These are phyloP conservation scores for Cordyceps javanica DNA, from an alignment of 2,329 filamentous ascomycete genomes.

Conservation along the genomic window DNA sequence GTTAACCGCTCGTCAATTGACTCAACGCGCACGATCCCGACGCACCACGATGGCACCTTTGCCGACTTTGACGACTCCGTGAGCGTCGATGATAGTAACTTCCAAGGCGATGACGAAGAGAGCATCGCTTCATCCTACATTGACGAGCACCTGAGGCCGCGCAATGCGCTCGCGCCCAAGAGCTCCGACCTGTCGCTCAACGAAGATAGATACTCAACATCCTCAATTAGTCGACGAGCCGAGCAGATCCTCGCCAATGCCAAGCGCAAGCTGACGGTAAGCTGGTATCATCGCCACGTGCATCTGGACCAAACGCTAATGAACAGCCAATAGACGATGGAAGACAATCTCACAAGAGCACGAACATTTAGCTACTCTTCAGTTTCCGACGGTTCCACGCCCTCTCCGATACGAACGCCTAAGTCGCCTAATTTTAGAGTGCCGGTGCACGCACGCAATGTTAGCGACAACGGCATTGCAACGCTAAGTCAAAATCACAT, in stretches of 20 bases:
- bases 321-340: slow-evolving; percentile 65
- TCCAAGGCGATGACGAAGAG: slow-evolving; percentile 62
- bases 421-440: slow-evolving; percentile 19
- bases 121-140: slow-evolving; percentile 54
- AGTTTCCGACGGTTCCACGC: slow-evolving; percentile 44
- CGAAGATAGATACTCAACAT: slow-evolving; percentile 63
- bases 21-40: slow-evolving; percentile 54
- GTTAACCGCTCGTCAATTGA: slow-evolving; percentile 51
- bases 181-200: slow-evolving; percentile 7
- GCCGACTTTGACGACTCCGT: slow-evolving; percentile 56
- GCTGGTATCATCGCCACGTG: slow-evolving; percentile 25
- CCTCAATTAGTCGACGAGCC: slow-evolving; percentile 71
- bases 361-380: slow-evolving; percentile 51
- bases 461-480: slow-evolving; percentile 25
- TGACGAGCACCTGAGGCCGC: slow-evolving; percentile 26
- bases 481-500: slow-evolving; percentile 22
- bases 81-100: slow-evolving; percentile 59
- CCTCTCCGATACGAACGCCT: slow-evolving; percentile 41
- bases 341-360: slow-evolving; percentile 79
- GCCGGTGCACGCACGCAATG: slow-evolving; percentile 22
- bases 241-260: slow-evolving; percentile 91
- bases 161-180: background rate
- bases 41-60: slow-evolving; percentile 40
- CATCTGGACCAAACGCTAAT: background rate
- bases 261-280: slow-evolving; percentile 78